A percentile compares a stretch with the other conserved stretches of the same genome.
These are phyloP conservation scores for Diaporthe vexans DNA, from an alignment of 2,329 filamentous ascomycete species.

Conservation along the genomic window DNA sequence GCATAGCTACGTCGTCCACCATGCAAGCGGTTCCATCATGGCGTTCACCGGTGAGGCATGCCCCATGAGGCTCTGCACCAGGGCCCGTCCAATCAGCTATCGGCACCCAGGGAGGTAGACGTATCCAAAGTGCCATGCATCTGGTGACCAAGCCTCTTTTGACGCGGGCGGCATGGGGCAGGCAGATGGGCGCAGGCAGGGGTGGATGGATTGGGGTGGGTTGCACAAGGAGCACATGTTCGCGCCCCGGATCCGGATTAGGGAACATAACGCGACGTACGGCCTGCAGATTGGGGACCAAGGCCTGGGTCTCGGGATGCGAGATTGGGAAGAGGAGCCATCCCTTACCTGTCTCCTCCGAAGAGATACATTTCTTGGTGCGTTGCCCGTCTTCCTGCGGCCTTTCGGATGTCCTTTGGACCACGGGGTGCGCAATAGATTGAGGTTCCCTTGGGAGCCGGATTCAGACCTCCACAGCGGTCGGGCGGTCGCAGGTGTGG, in stretches of 20 bases:
- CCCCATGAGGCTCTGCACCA: background rate
- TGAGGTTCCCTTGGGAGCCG: background rate
- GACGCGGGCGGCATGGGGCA: background rate
- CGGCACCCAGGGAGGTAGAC: background rate
- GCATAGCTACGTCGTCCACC: no score
- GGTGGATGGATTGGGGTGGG: constrained; percentile 8
- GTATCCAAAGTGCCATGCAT: constrained; percentile 17
- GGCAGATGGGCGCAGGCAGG: background rate
- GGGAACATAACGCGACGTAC: constrained; percentile 13
- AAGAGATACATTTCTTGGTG: constrained; percentile 39
- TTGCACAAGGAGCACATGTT: background rate
- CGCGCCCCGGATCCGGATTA: background rate
- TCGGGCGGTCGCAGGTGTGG: background rate
- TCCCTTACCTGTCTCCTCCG: constrained; percentile 41
- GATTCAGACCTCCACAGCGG: background rate
- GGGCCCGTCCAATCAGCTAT: background rate
- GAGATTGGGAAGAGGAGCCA: background rate
- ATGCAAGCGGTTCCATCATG: no score
- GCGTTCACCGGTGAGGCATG: no score
- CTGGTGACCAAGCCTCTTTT: constrained; percentile 14
- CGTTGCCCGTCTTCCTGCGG: background rate
- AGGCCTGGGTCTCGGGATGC: background rate
- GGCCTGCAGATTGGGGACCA: background rate
- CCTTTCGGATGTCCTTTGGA: background rate
- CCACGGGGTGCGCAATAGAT: no score